A percentile compares a stretch with the other conserved stretches of the same genome.
phyloP scores from a whole-genome alignment of 2,329 filamentous ascomycete species.

The Pseudocercospora cruenta region DNA sequence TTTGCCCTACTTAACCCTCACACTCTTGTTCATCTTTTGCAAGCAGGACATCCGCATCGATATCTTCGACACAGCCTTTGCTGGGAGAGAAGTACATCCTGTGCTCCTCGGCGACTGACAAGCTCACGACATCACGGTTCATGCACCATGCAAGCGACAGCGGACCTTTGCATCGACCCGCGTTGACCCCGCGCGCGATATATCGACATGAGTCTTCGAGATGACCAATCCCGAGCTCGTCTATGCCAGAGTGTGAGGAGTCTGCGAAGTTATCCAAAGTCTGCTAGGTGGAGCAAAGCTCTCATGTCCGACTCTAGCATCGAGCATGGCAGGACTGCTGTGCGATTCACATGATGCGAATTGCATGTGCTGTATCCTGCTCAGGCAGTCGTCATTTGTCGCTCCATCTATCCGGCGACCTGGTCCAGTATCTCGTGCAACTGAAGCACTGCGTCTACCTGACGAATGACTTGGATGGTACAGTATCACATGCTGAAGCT shows the following conservation, averaged over 20 bases:
- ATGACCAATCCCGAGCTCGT: neutral
- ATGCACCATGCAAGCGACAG: conserved; percentile 3
- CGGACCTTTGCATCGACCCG: conserved; percentile 5
- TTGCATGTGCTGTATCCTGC: neutral
- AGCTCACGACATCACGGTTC: neutral
- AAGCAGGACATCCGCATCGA: neutral
- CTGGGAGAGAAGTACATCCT: neutral
- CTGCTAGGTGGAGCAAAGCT: neutral
- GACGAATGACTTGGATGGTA: neutral
- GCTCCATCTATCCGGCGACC: neutral
- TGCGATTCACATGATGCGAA: neutral
- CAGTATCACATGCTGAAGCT: neutral
- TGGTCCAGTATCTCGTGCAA: neutral
- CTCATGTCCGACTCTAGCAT: no score
- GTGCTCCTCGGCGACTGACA: neutral
- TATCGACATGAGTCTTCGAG: neutral
- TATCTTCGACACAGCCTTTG: neutral
- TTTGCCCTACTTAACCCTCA: neutral
- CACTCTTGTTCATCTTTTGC: neutral
- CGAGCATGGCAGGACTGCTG: neutral
- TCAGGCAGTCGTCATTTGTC: neutral
- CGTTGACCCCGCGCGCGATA: conserved; percentile 1
- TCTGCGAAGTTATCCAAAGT: neutral
- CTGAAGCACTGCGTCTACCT: neutral
- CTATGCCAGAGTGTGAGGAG: neutral